phyloP scores from a whole-genome alignment of 2,329 filamentous ascomycete species.

The Proliferodiscus dingleyae region DNA sequence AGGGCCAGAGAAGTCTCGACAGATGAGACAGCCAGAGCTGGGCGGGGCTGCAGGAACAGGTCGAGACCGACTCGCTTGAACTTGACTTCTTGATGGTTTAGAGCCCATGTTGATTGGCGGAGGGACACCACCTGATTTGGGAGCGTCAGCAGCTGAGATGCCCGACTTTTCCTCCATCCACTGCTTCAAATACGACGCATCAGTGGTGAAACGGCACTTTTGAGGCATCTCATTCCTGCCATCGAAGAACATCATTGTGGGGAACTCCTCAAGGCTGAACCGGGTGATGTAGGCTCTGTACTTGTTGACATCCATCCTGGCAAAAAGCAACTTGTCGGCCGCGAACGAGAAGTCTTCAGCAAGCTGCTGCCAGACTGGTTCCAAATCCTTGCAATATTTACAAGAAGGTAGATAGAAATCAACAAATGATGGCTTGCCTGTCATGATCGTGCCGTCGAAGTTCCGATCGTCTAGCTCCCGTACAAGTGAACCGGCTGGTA shows the following conservation, averaged over 20 bases:
- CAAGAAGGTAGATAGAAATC: constrained; percentile 99
- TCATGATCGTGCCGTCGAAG: constrained; percentile 84
- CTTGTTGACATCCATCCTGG: constrained; percentile 88
- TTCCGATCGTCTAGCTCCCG: constrained; percentile 81
- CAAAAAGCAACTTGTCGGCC: constrained; percentile 75
- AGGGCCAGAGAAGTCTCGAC: constrained; percentile 80
- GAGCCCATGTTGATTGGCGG: constrained; percentile 29
- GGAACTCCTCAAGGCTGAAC: constrained; percentile 77
- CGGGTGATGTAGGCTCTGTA: constrained; percentile 69
- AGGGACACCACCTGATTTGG: constrained; percentile 20
- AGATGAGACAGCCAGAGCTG: constrained; percentile 63
- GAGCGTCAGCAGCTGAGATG: constrained; percentile 18
- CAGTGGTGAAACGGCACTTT: constrained; percentile 16
- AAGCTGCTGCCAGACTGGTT: constrained; percentile 81
- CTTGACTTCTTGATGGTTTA: constrained; percentile 38
- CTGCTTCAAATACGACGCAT: constrained; percentile 18
- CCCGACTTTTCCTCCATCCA: constrained; percentile 26
- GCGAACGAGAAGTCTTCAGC: constrained; percentile 67
- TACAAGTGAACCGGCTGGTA: constrained; percentile 40
- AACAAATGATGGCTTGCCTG: constrained; percentile 87
- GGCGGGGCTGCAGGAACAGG: constrained; percentile 17
- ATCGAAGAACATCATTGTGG: constrained; percentile 90
- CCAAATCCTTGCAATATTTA: constrained; percentile 89
- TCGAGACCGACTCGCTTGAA: constrained; percentile 37
- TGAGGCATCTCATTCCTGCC: constrained; percentile 18